Percentiles rank a stretch among this genome's conserved stretches.
These are phyloP conservation scores for Skeletonema costatum DNA, from an alignment of 108 stramenopile species.

Conservation along the genomic window DNA sequence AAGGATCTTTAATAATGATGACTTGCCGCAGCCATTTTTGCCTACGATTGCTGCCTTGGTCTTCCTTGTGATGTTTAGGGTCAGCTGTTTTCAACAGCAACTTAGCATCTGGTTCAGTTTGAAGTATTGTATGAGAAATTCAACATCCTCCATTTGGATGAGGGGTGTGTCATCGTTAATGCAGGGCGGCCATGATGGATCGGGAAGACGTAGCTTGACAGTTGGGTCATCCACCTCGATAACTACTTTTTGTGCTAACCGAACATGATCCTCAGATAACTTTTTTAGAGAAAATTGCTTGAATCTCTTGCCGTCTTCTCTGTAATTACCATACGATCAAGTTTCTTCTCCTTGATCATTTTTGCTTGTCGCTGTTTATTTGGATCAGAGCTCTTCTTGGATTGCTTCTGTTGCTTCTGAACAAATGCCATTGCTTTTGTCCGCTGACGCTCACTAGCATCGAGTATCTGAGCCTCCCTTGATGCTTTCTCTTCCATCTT, in stretches of 20 bases:
- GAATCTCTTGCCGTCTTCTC: constrained; percentile 92
- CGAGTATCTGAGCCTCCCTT: constrained; percentile 64
- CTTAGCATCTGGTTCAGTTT: constrained; percentile 28
- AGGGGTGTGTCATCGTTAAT: constrained; percentile 74
- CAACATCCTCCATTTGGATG: constrained; percentile 82
- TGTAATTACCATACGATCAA: constrained; percentile 93
- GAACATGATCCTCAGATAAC: constrained; percentile 60
- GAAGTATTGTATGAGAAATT: constrained; percentile 70
- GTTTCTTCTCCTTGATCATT: constrained; percentile 75
- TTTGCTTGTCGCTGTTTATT: constrained; percentile 79
- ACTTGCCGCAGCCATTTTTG: constrained; percentile 83
- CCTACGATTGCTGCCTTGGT: constrained; percentile 88
- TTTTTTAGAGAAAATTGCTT: constrained; percentile 88
- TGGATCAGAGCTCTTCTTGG: constrained; percentile 60
- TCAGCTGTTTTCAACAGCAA: constrained; percentile 64
- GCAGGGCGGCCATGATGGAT: constrained; percentile 85
- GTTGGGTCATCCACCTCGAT: constrained; percentile 73
- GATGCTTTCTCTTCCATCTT: constrained; percentile 58
- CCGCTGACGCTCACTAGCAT: constrained; percentile 66
- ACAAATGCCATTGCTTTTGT: constrained; percentile 67
- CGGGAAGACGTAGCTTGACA: constrained; percentile 68
- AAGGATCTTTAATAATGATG: constrained; percentile 80
- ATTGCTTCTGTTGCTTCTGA: constrained; percentile 57
- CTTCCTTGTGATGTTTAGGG: constrained; percentile 88
- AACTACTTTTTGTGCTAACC: constrained; percentile 59